Evolutionary conservation across 768 basidiomycete species (phyloP).

Genomic region (Rubroboletus satanas): DNA sequence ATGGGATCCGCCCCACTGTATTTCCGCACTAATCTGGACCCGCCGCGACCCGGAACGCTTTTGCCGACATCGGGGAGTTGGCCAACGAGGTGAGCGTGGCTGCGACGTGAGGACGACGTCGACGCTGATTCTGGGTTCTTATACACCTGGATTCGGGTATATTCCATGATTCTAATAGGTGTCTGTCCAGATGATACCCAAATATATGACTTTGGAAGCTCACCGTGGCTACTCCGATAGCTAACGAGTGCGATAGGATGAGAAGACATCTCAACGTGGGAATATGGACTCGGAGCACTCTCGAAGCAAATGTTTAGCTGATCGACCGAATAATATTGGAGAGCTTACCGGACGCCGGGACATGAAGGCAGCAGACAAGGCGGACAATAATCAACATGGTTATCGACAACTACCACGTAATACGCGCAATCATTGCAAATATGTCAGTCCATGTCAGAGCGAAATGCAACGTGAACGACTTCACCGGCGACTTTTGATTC

Average conservation of each 20-base stretch:
- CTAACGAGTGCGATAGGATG: too few species aligned
- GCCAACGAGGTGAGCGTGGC: background rate
- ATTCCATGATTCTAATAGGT: background rate
- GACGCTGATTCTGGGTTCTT: background rate
- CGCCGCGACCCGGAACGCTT: background rate
- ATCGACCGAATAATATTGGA: too few species aligned
- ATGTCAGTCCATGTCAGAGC: background rate
- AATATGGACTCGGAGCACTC: too few species aligned
- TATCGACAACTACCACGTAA: background rate
- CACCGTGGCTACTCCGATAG: too few species aligned
- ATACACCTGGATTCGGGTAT: background rate
- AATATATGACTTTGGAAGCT: too few species aligned
- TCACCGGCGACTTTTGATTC: background rate
- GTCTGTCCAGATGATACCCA: background rate
- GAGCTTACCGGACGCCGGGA: too few species aligned
- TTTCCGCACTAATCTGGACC: background rate
- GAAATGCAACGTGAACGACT: background rate
- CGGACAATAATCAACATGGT: background rate
- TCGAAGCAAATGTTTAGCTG: too few species aligned
- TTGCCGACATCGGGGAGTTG: background rate
- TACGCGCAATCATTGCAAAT: background rate
- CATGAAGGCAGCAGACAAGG: background rate
- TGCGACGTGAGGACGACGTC: background rate
- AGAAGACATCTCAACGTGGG: too few species aligned
- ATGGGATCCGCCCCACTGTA: background rate